phyloP scores from a whole-genome alignment of 441 rosid genomes.

The Syzygium malaccense region DNA sequence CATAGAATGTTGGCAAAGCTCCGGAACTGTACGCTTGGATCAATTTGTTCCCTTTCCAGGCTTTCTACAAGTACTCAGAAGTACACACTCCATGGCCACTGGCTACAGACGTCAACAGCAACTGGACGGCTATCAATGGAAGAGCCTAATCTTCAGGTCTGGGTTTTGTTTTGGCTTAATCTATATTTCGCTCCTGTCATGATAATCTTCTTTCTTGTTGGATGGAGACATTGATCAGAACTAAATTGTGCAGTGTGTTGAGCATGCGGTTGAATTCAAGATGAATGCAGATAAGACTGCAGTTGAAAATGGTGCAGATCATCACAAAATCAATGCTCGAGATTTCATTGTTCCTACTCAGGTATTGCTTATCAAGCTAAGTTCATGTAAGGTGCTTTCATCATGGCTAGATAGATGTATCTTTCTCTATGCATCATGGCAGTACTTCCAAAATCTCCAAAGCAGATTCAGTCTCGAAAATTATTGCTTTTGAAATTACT shows the following conservation, averaged over 20 bases:
- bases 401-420: background rate
- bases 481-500: background rate
- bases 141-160: conserved; percentile 98
- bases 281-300: conserved; percentile 37
- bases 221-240: conserved; percentile 2
- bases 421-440: background rate
- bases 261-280: conserved; percentile 74
- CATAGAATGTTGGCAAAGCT: conserved; percentile 92
- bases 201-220: conserved; percentile 3
- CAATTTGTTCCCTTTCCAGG: conserved; percentile 82
- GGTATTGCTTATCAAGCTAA: conserved; percentile 39
- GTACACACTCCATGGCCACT: conserved; percentile 78
- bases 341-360: conserved; percentile 84
- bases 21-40: conserved; percentile 80
- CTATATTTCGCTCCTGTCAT: background rate
- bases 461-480: background rate
- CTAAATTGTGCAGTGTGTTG: conserved; percentile 73
- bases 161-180: conserved; percentile 1
- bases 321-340: conserved; percentile 73
- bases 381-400: background rate
- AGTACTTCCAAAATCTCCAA: background rate
- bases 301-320: conserved; percentile 22
- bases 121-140: conserved; percentile 93
- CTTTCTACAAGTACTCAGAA: conserved; percentile 62
- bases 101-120: conserved; percentile 99